A percentile compares a stretch with the other conserved stretches of the same genome.
These are phyloP conservation scores for Acacia confusa DNA, from an alignment of 306 rosid genomes.

Conservation along the genomic window DNA sequence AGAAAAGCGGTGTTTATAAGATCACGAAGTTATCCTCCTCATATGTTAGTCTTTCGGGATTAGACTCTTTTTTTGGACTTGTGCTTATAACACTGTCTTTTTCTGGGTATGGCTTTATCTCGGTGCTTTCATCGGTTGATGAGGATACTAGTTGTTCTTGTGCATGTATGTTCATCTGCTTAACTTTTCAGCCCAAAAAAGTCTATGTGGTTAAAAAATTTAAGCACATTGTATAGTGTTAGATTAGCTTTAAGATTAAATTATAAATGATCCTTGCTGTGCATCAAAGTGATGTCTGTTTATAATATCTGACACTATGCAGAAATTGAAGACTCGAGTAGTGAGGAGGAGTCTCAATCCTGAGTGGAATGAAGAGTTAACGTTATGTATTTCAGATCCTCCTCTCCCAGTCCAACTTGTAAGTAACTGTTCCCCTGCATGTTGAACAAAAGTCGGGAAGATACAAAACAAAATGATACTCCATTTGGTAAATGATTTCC, in stretches of 20 bases:
- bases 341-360: conserved; percentile 67
- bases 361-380: conserved; percentile 80
- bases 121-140: not conserved
- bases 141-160: not conserved
- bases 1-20: too few relatives aligned
- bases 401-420: conserved; percentile 57
- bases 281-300: conserved; percentile 20
- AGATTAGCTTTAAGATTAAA: not conserved
- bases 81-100: too few relatives aligned
- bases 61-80: too few relatives aligned
- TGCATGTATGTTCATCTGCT: not conserved
- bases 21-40: too few relatives aligned
- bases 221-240: not conserved
- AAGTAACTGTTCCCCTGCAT: conserved; percentile 33
- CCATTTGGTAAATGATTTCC: too few relatives aligned
- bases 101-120: not conserved
- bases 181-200: not conserved
- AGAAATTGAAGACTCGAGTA: conserved; percentile 81
- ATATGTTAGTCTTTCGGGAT: too few relatives aligned
- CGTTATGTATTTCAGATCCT: conserved; percentile 68
- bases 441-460: not conserved
- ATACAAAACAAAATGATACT: not conserved
- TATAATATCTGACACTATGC: conserved; percentile 29
- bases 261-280: not conserved
- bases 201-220: not conserved